Percentiles rank a stretch among this genome's conserved stretches.
Evolutionary conservation across 2,329 filamentous ascomycete species (phyloP).

Genomic region (Beauveria asiatica): DNA sequence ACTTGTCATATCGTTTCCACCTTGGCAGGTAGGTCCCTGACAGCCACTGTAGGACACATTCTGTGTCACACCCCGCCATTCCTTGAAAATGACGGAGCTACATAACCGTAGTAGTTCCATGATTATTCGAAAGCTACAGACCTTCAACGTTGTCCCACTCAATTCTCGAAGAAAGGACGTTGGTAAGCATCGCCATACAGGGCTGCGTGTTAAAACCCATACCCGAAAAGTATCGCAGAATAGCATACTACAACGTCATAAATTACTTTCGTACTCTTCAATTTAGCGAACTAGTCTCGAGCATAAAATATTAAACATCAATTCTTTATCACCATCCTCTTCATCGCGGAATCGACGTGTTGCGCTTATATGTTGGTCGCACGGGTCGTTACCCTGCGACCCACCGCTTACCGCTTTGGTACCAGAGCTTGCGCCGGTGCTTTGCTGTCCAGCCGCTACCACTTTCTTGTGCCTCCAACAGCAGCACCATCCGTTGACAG

Average conservation of each 20-base stretch:
- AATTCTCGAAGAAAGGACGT: background rate
- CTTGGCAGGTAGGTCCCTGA: no score
- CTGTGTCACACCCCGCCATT: background rate
- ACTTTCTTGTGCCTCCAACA: constrained; percentile 3
- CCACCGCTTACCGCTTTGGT: constrained; percentile 15
- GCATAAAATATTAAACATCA: background rate
- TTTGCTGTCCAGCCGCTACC: constrained; percentile 7
- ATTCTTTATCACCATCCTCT: background rate
- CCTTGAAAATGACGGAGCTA: background rate
- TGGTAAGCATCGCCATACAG: background rate
- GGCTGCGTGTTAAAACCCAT: background rate
- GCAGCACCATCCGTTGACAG: constrained; percentile 3
- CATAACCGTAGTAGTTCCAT: background rate
- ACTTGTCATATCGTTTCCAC: no score
- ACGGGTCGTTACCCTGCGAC: background rate
- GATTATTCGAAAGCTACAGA: no score
- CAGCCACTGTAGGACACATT: background rate
- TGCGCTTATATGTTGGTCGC: background rate
- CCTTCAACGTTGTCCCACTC: background rate
- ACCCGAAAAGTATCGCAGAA: background rate
- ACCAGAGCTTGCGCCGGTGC: background rate
- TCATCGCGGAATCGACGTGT: background rate
- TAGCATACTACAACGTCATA: background rate
- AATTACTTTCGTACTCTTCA: background rate
- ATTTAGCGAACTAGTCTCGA: no score